Percentiles rank a stretch among this genome's conserved stretches.
phyloP scores from a whole-genome alignment of 257 asterid genomes.

The Solanum neorickii region DNA sequence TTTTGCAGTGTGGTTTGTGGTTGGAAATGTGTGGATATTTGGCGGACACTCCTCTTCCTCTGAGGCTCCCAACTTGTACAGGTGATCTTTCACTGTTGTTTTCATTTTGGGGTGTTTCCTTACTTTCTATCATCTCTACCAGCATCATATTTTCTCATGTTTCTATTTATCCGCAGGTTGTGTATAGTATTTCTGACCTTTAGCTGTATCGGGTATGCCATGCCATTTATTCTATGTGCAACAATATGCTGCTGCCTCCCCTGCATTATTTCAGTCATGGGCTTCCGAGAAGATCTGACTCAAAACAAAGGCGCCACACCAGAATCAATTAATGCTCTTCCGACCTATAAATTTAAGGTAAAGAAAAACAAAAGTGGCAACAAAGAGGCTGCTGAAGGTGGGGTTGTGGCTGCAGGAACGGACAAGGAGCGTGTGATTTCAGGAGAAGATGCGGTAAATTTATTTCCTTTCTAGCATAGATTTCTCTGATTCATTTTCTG shows the following conservation, averaged over 20 bases:
- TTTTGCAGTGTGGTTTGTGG: slow-evolving; percentile 97
- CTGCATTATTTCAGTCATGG: slow-evolving; percentile 79
- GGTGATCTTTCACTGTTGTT: slow-evolving; percentile 27
- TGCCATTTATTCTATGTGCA: slow-evolving; percentile 92
- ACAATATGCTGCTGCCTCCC: slow-evolving; percentile 98
- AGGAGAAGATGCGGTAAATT: slow-evolving; percentile 88
- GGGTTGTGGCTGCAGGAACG: slow-evolving; percentile 92
- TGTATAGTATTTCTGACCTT: slow-evolving; percentile 85
- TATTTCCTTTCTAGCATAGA: background rate
- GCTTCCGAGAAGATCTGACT: slow-evolving; percentile 74
- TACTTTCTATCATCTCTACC: background rate
- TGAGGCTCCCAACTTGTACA: slow-evolving; percentile 87
- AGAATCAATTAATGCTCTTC: slow-evolving; percentile 84
- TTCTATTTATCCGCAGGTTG: slow-evolving; percentile 39
- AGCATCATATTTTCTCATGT: background rate
- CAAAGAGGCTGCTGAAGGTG: slow-evolving; percentile 53
- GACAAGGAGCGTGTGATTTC: slow-evolving; percentile 82
- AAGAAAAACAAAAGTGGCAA: slow-evolving; percentile 42
- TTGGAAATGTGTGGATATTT: slow-evolving; percentile 93
- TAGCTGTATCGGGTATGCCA: slow-evolving; percentile 92
- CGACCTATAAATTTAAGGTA: slow-evolving; percentile 66
- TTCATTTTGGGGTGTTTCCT: background rate
- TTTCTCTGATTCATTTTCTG: background rate
- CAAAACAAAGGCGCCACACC: slow-evolving; percentile 90
- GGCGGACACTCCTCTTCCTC: slow-evolving; percentile 80